phyloP scores from a whole-genome alignment of 495 filamentous ascomycete species.

The Aspergillus funiculosus region DNA sequence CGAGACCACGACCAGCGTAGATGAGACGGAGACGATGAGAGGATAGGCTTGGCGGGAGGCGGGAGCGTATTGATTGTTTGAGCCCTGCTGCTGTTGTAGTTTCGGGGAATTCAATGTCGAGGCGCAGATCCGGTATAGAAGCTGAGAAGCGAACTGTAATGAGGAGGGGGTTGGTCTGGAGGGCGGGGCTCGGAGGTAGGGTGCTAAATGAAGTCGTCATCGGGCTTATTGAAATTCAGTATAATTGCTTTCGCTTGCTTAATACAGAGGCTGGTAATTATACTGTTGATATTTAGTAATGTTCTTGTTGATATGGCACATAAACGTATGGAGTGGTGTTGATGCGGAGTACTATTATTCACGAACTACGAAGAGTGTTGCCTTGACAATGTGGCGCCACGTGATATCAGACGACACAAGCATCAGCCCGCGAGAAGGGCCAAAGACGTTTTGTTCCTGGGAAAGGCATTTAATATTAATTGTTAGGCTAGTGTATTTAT shows the following conservation, averaged over 20 bases:
- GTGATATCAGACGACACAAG: slow-evolving; percentile 15
- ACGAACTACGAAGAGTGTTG: slow-evolving; percentile 7
- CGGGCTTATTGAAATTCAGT: background rate
- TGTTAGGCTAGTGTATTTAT: no score
- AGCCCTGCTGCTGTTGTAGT: slow-evolving; percentile 67
- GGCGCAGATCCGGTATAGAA: slow-evolving; percentile 72
- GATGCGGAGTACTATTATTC: no score
- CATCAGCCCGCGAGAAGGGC: no score
- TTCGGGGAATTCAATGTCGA: slow-evolving; percentile 62
- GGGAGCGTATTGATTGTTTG: slow-evolving; percentile 72
- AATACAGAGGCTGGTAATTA: no score
- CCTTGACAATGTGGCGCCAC: slow-evolving; percentile 14
- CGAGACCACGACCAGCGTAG: slow-evolving; percentile 76
- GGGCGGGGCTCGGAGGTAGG: slow-evolving; percentile 19
- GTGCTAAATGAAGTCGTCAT: slow-evolving; percentile 9
- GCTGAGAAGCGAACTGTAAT: slow-evolving; percentile 86
- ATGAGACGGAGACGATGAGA: slow-evolving; percentile 76
- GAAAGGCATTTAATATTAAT: no score
- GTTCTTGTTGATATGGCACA: no score
- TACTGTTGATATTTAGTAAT: no score
- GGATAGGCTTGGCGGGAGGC: slow-evolving; percentile 56
- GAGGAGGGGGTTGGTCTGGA: slow-evolving; percentile 46
- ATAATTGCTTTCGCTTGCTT: no score
- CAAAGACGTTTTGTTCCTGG: no score
- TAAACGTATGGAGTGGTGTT: no score